These are phyloP conservation scores for Chaetothyriales sp. DNA, from an alignment of 2,329 filamentous ascomycete species.

Conservation along the genomic window DNA sequence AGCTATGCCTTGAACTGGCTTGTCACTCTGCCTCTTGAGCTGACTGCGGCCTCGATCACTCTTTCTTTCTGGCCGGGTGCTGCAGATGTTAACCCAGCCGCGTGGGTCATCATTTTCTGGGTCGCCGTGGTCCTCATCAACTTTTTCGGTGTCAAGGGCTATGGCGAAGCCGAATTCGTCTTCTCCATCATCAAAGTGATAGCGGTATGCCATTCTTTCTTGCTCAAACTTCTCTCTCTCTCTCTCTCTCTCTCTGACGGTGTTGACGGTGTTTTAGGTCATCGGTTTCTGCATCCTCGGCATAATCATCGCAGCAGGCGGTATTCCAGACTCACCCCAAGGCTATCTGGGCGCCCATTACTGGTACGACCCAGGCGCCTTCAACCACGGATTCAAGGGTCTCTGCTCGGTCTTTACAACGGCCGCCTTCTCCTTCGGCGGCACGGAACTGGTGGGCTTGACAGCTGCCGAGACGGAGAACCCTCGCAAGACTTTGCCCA, in stretches of 20 bases:
- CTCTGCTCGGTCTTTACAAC: constrained; percentile 44
- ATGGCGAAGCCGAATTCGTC: constrained; percentile 70
- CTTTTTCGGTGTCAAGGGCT: constrained; percentile 67
- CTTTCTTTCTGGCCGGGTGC: constrained; percentile 52
- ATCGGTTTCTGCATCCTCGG: constrained; percentile 71
- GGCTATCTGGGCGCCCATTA: constrained; percentile 63
- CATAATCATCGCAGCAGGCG: constrained; percentile 46
- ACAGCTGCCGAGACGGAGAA: constrained; percentile 40
- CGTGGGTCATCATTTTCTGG: constrained; percentile 60
- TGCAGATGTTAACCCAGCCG: constrained; percentile 23
- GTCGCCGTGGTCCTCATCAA: constrained; percentile 60
- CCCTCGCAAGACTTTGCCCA: constrained; percentile 35
- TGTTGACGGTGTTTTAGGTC: constrained; percentile 30
- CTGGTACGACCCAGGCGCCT: constrained; percentile 65
- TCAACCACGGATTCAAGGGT: constrained; percentile 32
- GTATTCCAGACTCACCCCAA: constrained; percentile 34
- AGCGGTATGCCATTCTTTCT: constrained; percentile 59
- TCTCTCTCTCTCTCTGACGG: too few relatives aligned
- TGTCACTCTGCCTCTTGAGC: constrained; percentile 64
- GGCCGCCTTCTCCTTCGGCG: constrained; percentile 44
- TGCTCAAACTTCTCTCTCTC: not conserved
- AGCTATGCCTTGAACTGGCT: constrained; percentile 60
- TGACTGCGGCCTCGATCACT: constrained; percentile 66
- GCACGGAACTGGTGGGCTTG: constrained; percentile 41
- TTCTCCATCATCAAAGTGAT: constrained; percentile 68